Base-by-base conservation (phyloP, 306 rosid genomes). In the Gleditsia sinensis region DNA sequence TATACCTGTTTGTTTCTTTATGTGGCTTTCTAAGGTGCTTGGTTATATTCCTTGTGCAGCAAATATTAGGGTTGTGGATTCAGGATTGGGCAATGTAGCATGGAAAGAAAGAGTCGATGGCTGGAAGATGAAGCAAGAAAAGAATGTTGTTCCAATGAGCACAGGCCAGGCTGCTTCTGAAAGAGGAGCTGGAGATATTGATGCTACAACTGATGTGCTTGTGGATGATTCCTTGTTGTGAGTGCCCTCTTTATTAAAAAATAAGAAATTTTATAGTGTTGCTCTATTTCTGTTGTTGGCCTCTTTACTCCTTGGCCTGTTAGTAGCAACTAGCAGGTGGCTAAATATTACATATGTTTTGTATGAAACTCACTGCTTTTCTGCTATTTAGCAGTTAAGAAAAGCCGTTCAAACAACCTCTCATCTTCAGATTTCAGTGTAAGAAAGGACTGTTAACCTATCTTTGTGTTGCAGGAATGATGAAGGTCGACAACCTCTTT, bases 71-170 rank as follows among this genome's bases (percentile, higher is more conserved):
- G 91, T 58, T 46, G 86, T 72, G 81, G 97, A 94, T 72, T 85
- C 94, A 0, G 96, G 97, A 71, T 62, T 85, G 53, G 99, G 97
- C 32, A 94, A 90, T 78, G 99, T 94, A 34, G 99, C 99, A 27
- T 94, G 99, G 99, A 94, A 90, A 84, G 97, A 94, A 89, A 94
- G 97, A 84, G 97, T 94, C 66, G 99, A 94, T 84, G 99, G 99
- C 54, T 94, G 97, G 99, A 94, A 92, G 89, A 92, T 94, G 97
- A 94, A 88, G 82, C 97, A 94, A 71, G 97, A 94, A 43, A 94
- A 87, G 85, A 91, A 87, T 77, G 88, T 50, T 59, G 88, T 65
- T 69, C 95, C 97, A 62, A 90, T 90, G 97, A 92, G 98, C 87
- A 86, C 92, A 11, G 90, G 92, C 71, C 97, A 90, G 72, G 96